These are phyloP conservation scores for Macrolepiota albuminosa DNA, from an alignment of 768 basidiomycete species.

Conservation along the genomic window DNA sequence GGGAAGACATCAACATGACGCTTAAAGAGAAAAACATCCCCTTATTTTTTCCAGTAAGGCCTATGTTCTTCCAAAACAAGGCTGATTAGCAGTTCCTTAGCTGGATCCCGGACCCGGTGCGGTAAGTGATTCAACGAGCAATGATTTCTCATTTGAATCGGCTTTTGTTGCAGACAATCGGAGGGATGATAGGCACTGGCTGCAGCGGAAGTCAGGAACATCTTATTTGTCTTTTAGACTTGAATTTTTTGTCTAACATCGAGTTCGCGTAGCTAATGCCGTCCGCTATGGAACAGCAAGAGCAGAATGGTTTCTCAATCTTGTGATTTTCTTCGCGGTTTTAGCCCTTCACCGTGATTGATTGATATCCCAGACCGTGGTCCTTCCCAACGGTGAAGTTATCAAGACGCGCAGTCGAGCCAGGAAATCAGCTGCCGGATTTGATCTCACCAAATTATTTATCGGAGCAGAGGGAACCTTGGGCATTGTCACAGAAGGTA, in stretches of 20 bases:
- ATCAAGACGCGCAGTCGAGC: constrained; percentile 80
- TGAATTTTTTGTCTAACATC: not conserved
- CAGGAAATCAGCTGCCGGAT: constrained; percentile 84
- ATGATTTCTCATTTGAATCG: not conserved
- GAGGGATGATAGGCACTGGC: constrained; percentile 86
- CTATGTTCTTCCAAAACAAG: not conserved
- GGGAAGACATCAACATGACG: constrained; percentile 73
- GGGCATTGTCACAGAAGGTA: constrained; percentile 86
- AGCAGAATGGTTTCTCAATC: constrained; percentile 83
- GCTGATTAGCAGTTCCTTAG: constrained; percentile 26
- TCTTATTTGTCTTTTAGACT: not conserved
- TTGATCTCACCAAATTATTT: constrained; percentile 83
- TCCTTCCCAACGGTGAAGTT: constrained; percentile 79
- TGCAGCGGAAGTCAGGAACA: constrained; percentile 71
- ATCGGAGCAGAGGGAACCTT: constrained; percentile 89
- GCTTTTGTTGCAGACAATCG: constrained; percentile 53
- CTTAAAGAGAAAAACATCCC: constrained; percentile 68
- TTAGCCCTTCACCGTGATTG: constrained; percentile 8
- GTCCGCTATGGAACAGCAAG: constrained; percentile 86
- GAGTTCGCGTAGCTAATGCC: constrained; percentile 55
- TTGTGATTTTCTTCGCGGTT: constrained; percentile 40
- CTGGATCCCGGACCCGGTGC: constrained; percentile 71
- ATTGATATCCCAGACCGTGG: constrained; percentile 58
- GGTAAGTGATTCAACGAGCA: constrained; percentile 32
- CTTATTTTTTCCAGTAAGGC: constrained; percentile 81